A percentile compares a stretch with the other conserved stretches of the same genome.
phyloP scores from a whole-genome alignment of 2,329 filamentous ascomycete species.

The Penicillium sp. region DNA sequence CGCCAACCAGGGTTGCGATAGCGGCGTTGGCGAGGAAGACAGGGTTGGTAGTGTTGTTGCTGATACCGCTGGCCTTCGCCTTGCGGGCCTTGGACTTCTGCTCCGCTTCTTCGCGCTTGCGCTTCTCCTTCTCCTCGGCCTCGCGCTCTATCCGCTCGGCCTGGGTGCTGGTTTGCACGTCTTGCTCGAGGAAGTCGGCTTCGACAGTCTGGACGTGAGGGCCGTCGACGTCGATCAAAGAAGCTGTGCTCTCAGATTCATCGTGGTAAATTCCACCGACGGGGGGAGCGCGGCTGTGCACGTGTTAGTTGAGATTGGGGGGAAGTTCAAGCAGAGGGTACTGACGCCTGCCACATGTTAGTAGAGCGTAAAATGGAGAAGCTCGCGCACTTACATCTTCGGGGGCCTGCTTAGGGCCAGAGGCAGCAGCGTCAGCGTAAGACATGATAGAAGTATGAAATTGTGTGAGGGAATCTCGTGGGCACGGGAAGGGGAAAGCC shows the following conservation, averaged over 20 bases:
- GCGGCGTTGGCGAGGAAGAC: constrained; percentile 50
- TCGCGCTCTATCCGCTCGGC: constrained; percentile 48
- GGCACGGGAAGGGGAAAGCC: constrained; percentile 4
- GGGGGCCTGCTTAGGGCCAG: constrained; percentile 48
- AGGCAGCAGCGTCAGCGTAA: constrained; percentile 51
- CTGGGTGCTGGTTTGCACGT: constrained; percentile 49
- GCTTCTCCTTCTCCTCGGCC: constrained; percentile 27
- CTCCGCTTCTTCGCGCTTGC: constrained; percentile 22
- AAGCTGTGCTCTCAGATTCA: constrained; percentile 44
- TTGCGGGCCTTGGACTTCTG: constrained; percentile 33
- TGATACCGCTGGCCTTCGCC: constrained; percentile 37
- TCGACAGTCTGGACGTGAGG: constrained; percentile 48
- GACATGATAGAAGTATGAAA: constrained; percentile 42
- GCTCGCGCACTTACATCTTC: constrained; percentile 45
- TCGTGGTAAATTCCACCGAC: constrained; percentile 41
- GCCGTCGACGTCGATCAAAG: constrained; percentile 50
- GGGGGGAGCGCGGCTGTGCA: constrained; percentile 43
- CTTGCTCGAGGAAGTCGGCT: constrained; percentile 43
- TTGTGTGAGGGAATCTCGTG: constrained; percentile 6
- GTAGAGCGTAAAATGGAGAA: background rate
- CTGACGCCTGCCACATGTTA: constrained; percentile 39
- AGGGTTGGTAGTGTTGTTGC: constrained; percentile 47
- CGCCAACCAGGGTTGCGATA: constrained; percentile 41
- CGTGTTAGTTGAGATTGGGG: constrained; percentile 10
- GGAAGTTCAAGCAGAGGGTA: constrained; percentile 2